Evolutionary conservation across 2,329 filamentous ascomycete genomes (phyloP).

Genomic region (Aureobasidium sp.): DNA sequence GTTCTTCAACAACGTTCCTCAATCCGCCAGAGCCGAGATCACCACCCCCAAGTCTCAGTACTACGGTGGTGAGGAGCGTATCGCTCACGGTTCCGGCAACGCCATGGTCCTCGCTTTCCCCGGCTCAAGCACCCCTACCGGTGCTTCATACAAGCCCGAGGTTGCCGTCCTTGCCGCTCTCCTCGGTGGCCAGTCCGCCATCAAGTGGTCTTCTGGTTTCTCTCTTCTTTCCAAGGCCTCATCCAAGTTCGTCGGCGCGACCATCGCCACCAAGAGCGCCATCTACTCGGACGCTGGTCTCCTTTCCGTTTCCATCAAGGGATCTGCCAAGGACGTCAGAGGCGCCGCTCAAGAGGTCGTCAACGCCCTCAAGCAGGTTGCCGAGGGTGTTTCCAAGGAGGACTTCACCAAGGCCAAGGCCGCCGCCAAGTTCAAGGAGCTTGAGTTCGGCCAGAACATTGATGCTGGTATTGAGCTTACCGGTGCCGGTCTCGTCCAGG

Average conservation of each 20-base stretch:
- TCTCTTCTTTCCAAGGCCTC: conserved; percentile 78
- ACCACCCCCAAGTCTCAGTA: conserved; percentile 69
- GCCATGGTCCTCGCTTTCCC: conserved; percentile 87
- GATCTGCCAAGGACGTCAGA: conserved; percentile 64
- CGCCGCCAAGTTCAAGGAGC: conserved; percentile 84
- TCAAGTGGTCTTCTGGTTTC: conserved; percentile 96
- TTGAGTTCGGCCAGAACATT: conserved; percentile 74
- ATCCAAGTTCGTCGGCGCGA: conserved; percentile 57
- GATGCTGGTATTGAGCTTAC: conserved; percentile 73
- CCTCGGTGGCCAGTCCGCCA: conserved; percentile 79
- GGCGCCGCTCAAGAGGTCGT: conserved; percentile 69
- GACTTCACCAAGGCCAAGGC: conserved; percentile 87
- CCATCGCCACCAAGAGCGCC: conserved; percentile 66
- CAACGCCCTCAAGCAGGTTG: conserved; percentile 74
- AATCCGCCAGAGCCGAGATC: conserved; percentile 45
- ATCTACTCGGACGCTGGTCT: conserved; percentile 94
- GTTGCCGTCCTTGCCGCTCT: conserved; percentile 79
- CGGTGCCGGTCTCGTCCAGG: conserved; percentile 75
- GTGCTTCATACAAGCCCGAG: conserved; percentile 78
- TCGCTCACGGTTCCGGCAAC: conserved; percentile 69
- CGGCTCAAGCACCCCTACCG: conserved; percentile 69
- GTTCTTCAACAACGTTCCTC: conserved; percentile 73
- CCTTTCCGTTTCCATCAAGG: conserved; percentile 72
- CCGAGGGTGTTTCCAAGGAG: conserved; percentile 66
- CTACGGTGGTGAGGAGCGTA: conserved; percentile 90